Conservation (phyloP, 1,284 basidiomycete genomes). For the Vanrija sp. region DNA sequence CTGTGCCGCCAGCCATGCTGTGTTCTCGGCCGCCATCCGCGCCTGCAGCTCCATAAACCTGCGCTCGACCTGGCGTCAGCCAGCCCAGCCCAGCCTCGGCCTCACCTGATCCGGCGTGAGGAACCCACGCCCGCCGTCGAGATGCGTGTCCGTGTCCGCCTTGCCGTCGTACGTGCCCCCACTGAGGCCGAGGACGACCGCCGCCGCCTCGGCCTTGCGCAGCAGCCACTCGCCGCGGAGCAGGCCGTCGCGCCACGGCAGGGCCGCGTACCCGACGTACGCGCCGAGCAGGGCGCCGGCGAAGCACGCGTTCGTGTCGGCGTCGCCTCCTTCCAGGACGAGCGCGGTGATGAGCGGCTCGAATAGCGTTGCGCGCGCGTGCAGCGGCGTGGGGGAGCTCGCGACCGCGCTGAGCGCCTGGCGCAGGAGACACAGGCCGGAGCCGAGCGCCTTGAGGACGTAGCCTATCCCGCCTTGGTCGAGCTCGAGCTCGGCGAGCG, state of each 20-base stretch:
- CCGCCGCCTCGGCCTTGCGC: constrained; percentile 3
- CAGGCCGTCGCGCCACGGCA: constrained; percentile 12
- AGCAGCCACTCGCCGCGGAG: constrained; percentile 7
- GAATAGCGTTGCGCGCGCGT: background rate
- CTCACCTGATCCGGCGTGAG: background rate
- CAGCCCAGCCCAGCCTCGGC: background rate
- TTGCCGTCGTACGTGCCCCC: constrained; percentile 4
- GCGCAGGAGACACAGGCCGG: constrained; percentile 5
- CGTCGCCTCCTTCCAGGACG: constrained; percentile 11
- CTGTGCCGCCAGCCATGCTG: background rate
- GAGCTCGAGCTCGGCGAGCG: constrained; percentile 6
- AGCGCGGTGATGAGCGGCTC: constrained; percentile 13
- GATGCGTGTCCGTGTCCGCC: constrained; percentile 2
- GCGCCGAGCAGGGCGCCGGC: constrained; percentile 16
- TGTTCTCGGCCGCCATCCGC: constrained; percentile 6
- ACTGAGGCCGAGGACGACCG: background rate
- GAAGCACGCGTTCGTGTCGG: constrained; percentile 15
- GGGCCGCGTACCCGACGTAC: constrained; percentile 6
- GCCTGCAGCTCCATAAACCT: constrained; percentile 10
- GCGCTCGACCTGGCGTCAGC: constrained; percentile 5
- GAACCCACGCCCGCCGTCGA: constrained; percentile 9
- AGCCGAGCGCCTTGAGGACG: constrained; percentile 14
- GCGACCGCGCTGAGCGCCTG: background rate
- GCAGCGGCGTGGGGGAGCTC: background rate
- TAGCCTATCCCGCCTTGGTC: constrained; percentile 15